These are phyloP conservation scores for Tephrocybe sp. DNA, from an alignment of 768 basidiomycete species.

Conservation along the genomic window DNA sequence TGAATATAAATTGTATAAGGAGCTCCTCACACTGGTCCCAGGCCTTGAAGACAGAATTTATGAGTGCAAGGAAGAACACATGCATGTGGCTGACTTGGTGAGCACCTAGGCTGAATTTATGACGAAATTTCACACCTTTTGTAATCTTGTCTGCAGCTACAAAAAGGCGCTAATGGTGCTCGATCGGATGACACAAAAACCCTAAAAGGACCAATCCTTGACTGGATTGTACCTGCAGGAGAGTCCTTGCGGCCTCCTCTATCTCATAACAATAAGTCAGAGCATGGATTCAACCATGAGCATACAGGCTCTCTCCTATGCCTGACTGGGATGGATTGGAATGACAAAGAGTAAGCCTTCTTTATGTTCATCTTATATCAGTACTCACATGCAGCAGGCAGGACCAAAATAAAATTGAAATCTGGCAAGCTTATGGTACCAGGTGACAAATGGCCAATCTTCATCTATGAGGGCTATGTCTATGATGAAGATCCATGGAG, in stretches of 20 bases:
- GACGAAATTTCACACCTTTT: too few species aligned
- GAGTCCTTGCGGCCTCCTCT: constrained; percentile 11
- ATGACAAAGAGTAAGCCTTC: constrained; percentile 9
- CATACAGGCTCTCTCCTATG: constrained; percentile 18
- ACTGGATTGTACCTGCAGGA: constrained; percentile 24
- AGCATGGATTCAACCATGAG: constrained; percentile 14
- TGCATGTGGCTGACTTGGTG: constrained; percentile 20
- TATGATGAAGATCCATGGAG: constrained; percentile 26
- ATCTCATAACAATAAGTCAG: constrained; percentile 7
- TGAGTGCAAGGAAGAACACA: constrained; percentile 19
- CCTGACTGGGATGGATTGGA: constrained; percentile 13
- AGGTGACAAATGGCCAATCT: constrained; percentile 25
- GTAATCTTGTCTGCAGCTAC: constrained; percentile 15
- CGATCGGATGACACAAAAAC: constrained; percentile 18
- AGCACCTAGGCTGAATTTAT: neutral
- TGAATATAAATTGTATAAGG: constrained; percentile 11
- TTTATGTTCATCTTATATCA: neutral
- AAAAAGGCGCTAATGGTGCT: constrained; percentile 22
- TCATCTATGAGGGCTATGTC: constrained; percentile 18
- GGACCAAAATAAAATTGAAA: constrained; percentile 6
- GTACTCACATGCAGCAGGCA: neutral
- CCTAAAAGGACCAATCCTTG: constrained; percentile 20
- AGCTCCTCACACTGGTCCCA: constrained; percentile 3
- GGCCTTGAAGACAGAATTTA: constrained; percentile 12
- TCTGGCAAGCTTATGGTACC: constrained; percentile 16